phyloP scores from a whole-genome alignment of 768 basidiomycete species.

The Hericium rajendrae region DNA sequence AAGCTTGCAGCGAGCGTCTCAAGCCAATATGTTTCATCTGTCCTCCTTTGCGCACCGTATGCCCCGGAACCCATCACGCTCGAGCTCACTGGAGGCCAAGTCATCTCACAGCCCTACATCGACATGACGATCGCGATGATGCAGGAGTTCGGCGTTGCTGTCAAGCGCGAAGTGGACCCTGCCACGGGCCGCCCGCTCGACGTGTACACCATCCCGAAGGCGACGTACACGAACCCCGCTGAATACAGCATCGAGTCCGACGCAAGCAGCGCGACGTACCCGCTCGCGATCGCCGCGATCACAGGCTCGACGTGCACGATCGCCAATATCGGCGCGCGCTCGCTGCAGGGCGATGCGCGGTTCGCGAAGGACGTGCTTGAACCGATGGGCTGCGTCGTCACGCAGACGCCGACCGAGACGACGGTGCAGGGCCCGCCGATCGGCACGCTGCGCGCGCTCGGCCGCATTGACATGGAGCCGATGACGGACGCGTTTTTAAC shows the following conservation, averaged over 20 bases:
- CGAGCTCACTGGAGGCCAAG: constrained; percentile 86
- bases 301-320: constrained; percentile 97
- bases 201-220: constrained; percentile 81
- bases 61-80: constrained; percentile 75
- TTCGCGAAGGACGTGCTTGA: constrained; percentile 91
- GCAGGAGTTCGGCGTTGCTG: constrained; percentile 80
- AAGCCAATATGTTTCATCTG: constrained; percentile 96
- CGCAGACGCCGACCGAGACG: constrained; percentile 81
- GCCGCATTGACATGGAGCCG: constrained; percentile 93
- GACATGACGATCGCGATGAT: constrained; percentile 99
- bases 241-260: constrained; percentile 91
- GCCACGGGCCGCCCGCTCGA: constrained; percentile 56
- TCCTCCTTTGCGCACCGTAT: constrained; percentile 94
- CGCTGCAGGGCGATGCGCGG: constrained; percentile 93
- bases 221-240: constrained; percentile 65
- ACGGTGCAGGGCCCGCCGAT: constrained; percentile 86
- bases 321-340: constrained; percentile 79
- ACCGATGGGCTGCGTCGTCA: constrained; percentile 89
- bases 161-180: constrained; percentile 53
- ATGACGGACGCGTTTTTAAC: constrained; percentile 99
- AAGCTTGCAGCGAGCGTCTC: constrained; percentile 90
- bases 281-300: constrained; percentile 92
- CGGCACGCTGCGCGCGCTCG: constrained; percentile 73
- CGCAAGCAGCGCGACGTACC: constrained; percentile 93
- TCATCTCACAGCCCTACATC: constrained; percentile 98